Conservation (phyloP, 305 asterid species). For the Fraxinus baroniana region DNA sequence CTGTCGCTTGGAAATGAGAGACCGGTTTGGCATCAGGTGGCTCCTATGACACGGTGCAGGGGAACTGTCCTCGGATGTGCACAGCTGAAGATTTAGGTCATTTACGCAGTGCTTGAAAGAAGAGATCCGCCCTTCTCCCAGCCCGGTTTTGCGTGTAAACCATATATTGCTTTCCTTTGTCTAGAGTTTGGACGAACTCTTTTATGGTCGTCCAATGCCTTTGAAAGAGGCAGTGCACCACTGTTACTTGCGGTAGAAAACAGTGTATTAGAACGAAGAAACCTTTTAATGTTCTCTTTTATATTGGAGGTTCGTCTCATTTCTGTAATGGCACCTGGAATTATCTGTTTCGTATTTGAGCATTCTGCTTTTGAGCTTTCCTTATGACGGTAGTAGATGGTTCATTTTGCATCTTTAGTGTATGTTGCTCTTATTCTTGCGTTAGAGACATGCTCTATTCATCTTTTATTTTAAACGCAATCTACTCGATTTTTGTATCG, state of each 20-base stretch:
- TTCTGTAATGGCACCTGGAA: constrained; percentile 8
- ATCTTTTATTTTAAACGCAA: not conserved
- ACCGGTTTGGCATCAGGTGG: constrained; percentile 78
- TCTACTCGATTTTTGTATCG: too few relatives aligned
- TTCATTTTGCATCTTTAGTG: not conserved
- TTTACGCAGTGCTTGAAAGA: not conserved
- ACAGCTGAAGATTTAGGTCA: constrained; percentile 63
- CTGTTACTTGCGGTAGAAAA: constrained; percentile 16
- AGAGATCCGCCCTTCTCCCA: not conserved
- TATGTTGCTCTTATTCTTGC: not conserved
- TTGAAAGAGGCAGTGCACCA: constrained; percentile 24
- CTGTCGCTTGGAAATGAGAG: constrained; percentile 77
- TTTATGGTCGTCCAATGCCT: constrained; percentile 30
- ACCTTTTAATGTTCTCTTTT: not conserved
- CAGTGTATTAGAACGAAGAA: constrained; percentile 26
- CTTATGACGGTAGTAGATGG: not conserved
- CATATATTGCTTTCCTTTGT: constrained; percentile 15
- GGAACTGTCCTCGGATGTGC: constrained; percentile 93
- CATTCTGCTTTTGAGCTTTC: not conserved
- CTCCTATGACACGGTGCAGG: constrained; percentile 82
- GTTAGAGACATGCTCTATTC: not conserved
- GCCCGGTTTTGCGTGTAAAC: constrained; percentile 19
- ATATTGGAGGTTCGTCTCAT: constrained; percentile 6
- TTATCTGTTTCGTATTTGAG: not conserved
- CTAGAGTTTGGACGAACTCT: constrained; percentile 30